Base-by-base conservation (phyloP, 2,329 filamentous ascomycete genomes). In the Ploettnerulaceae sp. region DNA sequence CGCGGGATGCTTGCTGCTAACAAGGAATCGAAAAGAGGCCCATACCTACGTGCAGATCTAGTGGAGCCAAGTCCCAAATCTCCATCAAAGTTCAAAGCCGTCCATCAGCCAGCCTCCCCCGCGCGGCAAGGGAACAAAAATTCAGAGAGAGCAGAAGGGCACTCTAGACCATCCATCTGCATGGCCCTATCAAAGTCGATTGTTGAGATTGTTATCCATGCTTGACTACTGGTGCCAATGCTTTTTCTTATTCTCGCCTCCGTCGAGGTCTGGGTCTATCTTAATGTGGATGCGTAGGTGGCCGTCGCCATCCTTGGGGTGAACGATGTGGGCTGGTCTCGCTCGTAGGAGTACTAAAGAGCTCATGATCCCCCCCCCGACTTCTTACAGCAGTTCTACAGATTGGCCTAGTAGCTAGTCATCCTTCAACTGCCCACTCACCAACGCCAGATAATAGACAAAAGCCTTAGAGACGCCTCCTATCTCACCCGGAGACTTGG, bases 271-370 rank as follows among this genome's bases (percentile, higher is more conserved):
- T 33, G 12, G 24, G 7, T 14, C 18, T 22, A 12, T 24, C 35
- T 40, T 39, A 29, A 36, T 37, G 35, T 37, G 38, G 39, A 31
- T 40, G 39, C 37, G 31, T 42, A 38, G 38, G 36, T 39, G 37
- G 39, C 28, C 28, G 17, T 46, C 18, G 43, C 12, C 28, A 7
- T n/a, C n/a, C n/a, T n/a, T n/a, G n/a, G n/a, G n/a, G n/a, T n/a
- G n/a, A n/a, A n/a, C n/a, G n/a, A n/a, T n/a, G n/a, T n/a, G n/a
- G n/a, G n/a, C n/a, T n/a, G n/a, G n/a, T n/a, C 32, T 20, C 11
- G 25, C 44, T 35, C 40, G 47, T 39, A 40, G 25, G 31, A 48
- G 39, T 50, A 53, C 51, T 50, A 52, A 52, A 52, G 47, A 34
- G 39, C 20, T 17, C 25, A 46, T 47, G 38, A n/a, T n/a, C n/a